Percentiles rank a stretch among this genome's conserved stretches.
Conservation (phyloP, 1,284 basidiomycete species). For the Cryptococcus sp. region DNA sequence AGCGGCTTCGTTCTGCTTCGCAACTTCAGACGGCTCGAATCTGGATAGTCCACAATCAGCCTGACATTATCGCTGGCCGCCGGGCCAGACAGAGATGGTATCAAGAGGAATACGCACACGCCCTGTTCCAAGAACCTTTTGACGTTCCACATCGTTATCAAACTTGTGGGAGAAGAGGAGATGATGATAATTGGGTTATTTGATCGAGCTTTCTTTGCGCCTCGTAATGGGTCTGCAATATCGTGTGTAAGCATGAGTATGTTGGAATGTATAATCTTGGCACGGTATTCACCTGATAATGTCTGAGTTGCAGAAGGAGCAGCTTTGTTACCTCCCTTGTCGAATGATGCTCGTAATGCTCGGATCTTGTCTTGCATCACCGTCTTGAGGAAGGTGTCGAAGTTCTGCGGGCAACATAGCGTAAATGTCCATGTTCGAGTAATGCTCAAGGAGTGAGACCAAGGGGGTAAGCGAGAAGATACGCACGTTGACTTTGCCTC, state of each 20-base stretch:
- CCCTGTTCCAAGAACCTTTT: conserved; percentile 90
- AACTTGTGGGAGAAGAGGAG: conserved; percentile 88
- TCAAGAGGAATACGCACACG: conserved; percentile 59
- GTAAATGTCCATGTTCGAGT: not conserved
- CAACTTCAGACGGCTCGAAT: conserved; percentile 76
- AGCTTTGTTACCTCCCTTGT: conserved; percentile 23
- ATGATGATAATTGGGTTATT: conserved; percentile 90
- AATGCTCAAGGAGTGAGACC: not conserved
- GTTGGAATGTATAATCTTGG: not conserved
- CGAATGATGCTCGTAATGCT: conserved; percentile 39
- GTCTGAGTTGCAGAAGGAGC: conserved; percentile 17
- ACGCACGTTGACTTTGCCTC: conserved; percentile 47
- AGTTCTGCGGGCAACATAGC: conserved; percentile 31
- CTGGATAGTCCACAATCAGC: conserved; percentile 49
- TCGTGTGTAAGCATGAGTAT: conserved; percentile 56
- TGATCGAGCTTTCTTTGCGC: conserved; percentile 37
- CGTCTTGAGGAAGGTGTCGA: conserved; percentile 39
- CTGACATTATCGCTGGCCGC: not conserved
- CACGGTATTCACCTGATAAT: conserved; percentile 5
- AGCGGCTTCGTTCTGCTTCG: conserved; percentile 56
- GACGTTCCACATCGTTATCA: conserved; percentile 98
- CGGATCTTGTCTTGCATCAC: conserved; percentile 49
- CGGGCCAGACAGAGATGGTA: not conserved
- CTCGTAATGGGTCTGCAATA: conserved; percentile 47
- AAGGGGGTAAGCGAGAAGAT: not conserved